Percentiles rank a stretch among this genome's conserved stretches.
These are phyloP conservation scores for Russula abietina DNA, from an alignment of 768 basidiomycete genomes.

Conservation along the genomic window DNA sequence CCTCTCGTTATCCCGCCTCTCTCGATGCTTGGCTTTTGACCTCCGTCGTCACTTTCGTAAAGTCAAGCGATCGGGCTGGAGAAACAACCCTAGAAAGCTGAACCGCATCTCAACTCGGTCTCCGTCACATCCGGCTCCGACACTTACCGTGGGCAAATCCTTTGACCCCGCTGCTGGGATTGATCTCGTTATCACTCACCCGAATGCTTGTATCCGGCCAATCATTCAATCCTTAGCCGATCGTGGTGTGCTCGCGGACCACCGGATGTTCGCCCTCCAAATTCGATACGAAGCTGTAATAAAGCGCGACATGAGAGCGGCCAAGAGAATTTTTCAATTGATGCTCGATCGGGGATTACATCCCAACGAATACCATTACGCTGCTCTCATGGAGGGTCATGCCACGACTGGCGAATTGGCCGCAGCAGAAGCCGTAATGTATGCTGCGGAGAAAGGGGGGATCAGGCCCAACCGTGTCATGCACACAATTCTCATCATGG, in stretches of 20 bases:
- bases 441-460: conserved; percentile 43
- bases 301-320: conserved; percentile 45
- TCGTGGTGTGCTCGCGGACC: conserved; percentile 50
- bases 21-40: conserved; percentile 47
- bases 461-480: conserved; percentile 56
- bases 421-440: conserved; percentile 52
- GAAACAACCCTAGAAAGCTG: conserved; percentile 34
- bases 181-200: conserved; percentile 31
- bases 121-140: background rate
- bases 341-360: conserved; percentile 65
- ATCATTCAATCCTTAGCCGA: conserved; percentile 42
- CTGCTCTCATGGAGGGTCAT: conserved; percentile 74
- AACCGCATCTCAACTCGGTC: background rate
- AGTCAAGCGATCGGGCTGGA: conserved; percentile 22
- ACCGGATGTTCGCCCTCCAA: conserved; percentile 52
- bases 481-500: conserved; percentile 73
- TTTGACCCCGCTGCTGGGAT: conserved; percentile 52
- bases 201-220: conserved; percentile 34
- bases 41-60: conserved; percentile 40
- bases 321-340: conserved; percentile 48
- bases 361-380: conserved; percentile 67
- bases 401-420: conserved; percentile 51
- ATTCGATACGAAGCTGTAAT: conserved; percentile 56
- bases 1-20: conserved; percentile 52
- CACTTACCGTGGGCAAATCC: conserved; percentile 4